Conservation (phyloP, 768 basidiomycete genomes). For the Amanita phalloides region DNA sequence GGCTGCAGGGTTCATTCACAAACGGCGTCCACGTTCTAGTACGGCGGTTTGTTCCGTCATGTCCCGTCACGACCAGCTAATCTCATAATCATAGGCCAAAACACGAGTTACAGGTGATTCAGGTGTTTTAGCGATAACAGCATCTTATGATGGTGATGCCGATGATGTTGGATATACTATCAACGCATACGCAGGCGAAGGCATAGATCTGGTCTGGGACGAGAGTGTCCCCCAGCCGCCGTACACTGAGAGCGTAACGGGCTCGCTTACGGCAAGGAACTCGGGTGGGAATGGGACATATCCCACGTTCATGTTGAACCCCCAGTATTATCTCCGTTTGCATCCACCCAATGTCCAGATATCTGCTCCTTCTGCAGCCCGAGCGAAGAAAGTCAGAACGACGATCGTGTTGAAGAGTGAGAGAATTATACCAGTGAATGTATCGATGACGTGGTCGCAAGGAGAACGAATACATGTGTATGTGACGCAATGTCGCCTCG, state of each 20-base stretch:
- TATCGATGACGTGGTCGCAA: constrained; percentile 63
- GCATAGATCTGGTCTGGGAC: constrained; percentile 34
- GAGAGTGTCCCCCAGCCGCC: constrained; percentile 25
- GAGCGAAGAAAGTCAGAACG: constrained; percentile 21
- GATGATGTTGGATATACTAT: constrained; percentile 58
- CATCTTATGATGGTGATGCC: constrained; percentile 61
- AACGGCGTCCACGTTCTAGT: constrained; percentile 43
- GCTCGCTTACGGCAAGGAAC: constrained; percentile 53
- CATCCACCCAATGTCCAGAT: constrained; percentile 19
- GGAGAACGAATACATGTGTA: constrained; percentile 72
- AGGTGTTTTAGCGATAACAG: constrained; percentile 40
- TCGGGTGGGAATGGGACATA: constrained; percentile 78
- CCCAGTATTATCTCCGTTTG: constrained; percentile 71
- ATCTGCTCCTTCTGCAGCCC: neutral
- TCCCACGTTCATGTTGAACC: constrained; percentile 82
- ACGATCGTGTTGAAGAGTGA: constrained; percentile 41
- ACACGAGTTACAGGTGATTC: constrained; percentile 23
- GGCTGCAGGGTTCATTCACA: constrained; percentile 34
- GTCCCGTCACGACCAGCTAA: neutral
- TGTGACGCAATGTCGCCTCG: constrained; percentile 15
- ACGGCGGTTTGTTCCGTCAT: constrained; percentile 5
- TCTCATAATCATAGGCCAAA: constrained; percentile 18
- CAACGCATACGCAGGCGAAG: constrained; percentile 39
- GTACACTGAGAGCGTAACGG: constrained; percentile 35
- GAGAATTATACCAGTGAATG: constrained; percentile 63